Base-by-base conservation (phyloP, 345 rosid species). In the Balakata baccata region DNA sequence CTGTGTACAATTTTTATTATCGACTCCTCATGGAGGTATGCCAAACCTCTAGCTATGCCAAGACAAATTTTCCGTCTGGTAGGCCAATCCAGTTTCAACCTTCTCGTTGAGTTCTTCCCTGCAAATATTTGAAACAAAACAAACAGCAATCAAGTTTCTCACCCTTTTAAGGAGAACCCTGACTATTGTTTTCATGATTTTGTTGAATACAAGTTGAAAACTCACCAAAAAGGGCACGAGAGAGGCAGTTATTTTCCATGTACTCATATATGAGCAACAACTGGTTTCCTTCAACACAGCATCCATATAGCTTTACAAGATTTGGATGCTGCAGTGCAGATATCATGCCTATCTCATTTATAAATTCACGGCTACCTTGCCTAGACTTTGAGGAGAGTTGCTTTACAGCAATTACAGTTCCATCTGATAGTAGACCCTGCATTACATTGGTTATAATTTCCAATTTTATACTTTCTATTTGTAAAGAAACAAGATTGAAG, bases 1-100 rank as follows among this genome's bases (percentile, higher is more conserved):
- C 98, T 84, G 73, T 94, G 98, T 78, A 94, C 94, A 75, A 94
- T 88, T 82, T 87, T 94, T 80, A 94, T 85, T 70, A 80, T 82
- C 0, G 98, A 94, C 71, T 94, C 98, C 79, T 81, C 97, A 34
- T 94, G 98, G 68, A 94, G 96, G 81, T 81, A 90, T 64, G 86
- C 85, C 73, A 91, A 82, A 74, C 97, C 98, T 72, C 80, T 86
- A 65, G 97, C 96, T 65, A 94, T 87, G 11, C 89, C 97, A 7
- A 90, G 60, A 81, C 84, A 87, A 70, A 94, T 87, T 50, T 87
- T 91, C 82, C 81, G 78, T 74, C 98, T 81, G 7, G 89, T 87
- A 45, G 89, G 77, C 98, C 97, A 93, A 73, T 84, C 85, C 78
- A 93, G 81, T 59, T 87, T 89, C 72, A 90, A 61, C 73, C 86